Evolutionary conservation across 148 eudicot species (phyloP).

Genomic region (Nyssa sinensis): DNA sequence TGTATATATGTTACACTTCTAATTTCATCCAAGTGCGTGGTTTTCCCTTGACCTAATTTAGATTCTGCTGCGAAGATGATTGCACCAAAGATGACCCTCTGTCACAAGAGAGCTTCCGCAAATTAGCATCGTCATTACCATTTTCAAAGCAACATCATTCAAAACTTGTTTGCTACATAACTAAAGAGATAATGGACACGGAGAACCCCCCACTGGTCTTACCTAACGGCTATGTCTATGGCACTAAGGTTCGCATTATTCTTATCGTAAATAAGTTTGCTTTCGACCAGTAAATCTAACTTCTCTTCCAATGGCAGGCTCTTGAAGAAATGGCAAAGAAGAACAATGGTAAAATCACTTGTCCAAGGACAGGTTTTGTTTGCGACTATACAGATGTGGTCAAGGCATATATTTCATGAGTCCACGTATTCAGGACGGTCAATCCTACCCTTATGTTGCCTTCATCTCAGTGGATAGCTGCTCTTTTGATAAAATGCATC

Average conservation of each 20-base stretch:
- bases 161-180: constrained; percentile 94
- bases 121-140: constrained; percentile 76
- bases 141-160: constrained; percentile 99
- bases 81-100: constrained; percentile 95
- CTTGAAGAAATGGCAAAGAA: constrained; percentile 88
- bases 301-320: constrained; percentile 54
- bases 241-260: constrained; percentile 69
- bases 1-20: neutral
- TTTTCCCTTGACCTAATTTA: constrained; percentile 55
- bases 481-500: too few relatives aligned
- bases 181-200: constrained; percentile 96
- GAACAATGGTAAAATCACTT: constrained; percentile 79
- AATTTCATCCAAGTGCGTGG: neutral
- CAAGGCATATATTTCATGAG: constrained; percentile 72
- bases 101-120: constrained; percentile 93
- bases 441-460: neutral
- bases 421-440: neutral
- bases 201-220: constrained; percentile 98
- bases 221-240: constrained; percentile 94
- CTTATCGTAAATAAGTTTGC: neutral
- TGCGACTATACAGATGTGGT: constrained; percentile 71
- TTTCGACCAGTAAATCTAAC: neutral
- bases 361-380: constrained; percentile 78
- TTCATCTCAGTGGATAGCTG: neutral
- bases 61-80: constrained; percentile 88